These are phyloP conservation scores for Begonia masoniana DNA, from an alignment of 306 rosid species.

Conservation along the genomic window DNA sequence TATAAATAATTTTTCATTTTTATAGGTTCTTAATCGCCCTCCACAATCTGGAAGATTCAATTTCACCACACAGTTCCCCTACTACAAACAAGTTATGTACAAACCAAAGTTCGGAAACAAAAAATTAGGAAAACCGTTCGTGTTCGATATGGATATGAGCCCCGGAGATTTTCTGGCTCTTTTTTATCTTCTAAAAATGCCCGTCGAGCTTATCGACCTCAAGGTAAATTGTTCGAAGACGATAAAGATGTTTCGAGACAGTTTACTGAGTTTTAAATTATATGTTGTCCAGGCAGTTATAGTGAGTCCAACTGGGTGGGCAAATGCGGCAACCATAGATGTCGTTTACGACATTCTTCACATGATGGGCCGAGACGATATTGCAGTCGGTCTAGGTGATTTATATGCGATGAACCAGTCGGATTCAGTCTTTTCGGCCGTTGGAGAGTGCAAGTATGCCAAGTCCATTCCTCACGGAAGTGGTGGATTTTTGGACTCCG, in stretches of 20 bases:
- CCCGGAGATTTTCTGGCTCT: slow-evolving; percentile 88
- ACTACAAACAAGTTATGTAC: slow-evolving; percentile 48
- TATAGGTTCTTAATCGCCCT: slow-evolving; percentile 34
- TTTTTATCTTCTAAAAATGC: slow-evolving; percentile 71
- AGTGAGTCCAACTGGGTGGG: slow-evolving; percentile 92
- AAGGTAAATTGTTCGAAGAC: slow-evolving; percentile 22
- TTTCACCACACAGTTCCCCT: slow-evolving; percentile 69
- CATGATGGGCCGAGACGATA: slow-evolving; percentile 97
- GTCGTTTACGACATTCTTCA: slow-evolving; percentile 65
- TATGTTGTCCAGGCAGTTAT: slow-evolving; percentile 49
- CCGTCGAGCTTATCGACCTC: slow-evolving; percentile 59
- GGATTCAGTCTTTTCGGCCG: slow-evolving; percentile 27
- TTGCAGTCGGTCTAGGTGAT: slow-evolving; percentile 71
- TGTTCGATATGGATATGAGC: slow-evolving; percentile 97
- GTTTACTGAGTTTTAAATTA: background rate
- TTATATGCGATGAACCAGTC: slow-evolving; percentile 54
- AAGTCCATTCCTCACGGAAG: slow-evolving; percentile 76
- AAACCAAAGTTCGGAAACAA: slow-evolving; percentile 41
- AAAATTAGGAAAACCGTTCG: slow-evolving; percentile 56
- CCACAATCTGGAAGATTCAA: slow-evolving; percentile 54
- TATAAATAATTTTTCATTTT: background rate
- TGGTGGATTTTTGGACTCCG: slow-evolving; percentile 82
- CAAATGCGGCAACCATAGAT: slow-evolving; percentile 84
- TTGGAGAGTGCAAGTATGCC: slow-evolving; percentile 55
- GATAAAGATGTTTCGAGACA: background rate